A percentile compares a stretch with the other conserved stretches of the same genome.
phyloP scores from a whole-genome alignment of 768 basidiomycete species.

The Boletus pseudo-olivaceus region DNA sequence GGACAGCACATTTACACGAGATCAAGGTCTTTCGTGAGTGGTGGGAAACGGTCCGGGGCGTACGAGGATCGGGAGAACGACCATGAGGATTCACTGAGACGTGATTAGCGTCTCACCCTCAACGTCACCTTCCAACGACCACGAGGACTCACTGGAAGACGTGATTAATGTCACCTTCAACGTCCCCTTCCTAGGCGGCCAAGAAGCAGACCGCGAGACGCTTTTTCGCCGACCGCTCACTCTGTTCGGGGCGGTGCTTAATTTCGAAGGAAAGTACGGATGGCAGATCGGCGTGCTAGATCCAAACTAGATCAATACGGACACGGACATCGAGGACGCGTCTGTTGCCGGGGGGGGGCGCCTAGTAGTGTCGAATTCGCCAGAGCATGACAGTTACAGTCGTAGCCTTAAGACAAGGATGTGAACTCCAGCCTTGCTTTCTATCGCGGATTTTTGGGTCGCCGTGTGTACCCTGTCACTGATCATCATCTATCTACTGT shows the following conservation, averaged over 20 bases:
- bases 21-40: conserved; percentile 34
- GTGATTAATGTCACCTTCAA: conserved; percentile 6
- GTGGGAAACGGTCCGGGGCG: conserved; percentile 1
- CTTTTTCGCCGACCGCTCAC: conserved; percentile 2
- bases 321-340: conserved; percentile 25
- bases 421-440: no score
- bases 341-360: conserved; percentile 9
- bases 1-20: conserved; percentile 67
- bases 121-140: background rate
- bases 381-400: background rate
- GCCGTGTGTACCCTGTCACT: no score
- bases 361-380: conserved; percentile 5
- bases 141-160: background rate
- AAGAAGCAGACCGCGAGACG: background rate
- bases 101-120: conserved; percentile 8
- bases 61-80: no score
- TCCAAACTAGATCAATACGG: conserved; percentile 42
- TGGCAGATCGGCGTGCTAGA: conserved; percentile 16
- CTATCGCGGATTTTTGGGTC: no score
- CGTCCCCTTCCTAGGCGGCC: background rate
- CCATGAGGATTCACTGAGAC: background rate
- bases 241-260: conserved; percentile 3
- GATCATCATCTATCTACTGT: no score
- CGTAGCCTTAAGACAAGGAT: background rate
- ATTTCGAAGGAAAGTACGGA: conserved; percentile 18